Percentiles rank a stretch among this genome's conserved stretches.
These are phyloP conservation scores for Strobilomyces dryophilus DNA, from an alignment of 768 basidiomycete species.

Conservation along the genomic window DNA sequence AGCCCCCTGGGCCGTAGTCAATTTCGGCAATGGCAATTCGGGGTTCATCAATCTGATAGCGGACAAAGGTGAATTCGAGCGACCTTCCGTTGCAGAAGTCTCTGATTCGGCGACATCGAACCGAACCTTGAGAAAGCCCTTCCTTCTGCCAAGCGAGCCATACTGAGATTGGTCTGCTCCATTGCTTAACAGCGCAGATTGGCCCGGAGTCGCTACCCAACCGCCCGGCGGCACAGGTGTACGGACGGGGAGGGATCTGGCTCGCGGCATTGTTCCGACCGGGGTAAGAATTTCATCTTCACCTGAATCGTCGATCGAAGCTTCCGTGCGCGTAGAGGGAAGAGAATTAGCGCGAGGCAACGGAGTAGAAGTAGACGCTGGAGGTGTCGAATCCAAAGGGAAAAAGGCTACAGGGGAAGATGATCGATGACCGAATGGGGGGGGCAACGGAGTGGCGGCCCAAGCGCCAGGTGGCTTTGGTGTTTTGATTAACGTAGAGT, in stretches of 20 bases:
- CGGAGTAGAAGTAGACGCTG: slow-evolving; percentile 25
- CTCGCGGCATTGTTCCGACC: slow-evolving; percentile 44
- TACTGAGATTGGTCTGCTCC: slow-evolving; percentile 27
- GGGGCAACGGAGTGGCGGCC: slow-evolving; percentile 36
- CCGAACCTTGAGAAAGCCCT: slow-evolving; percentile 66
- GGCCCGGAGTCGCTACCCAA: slow-evolving; percentile 57
- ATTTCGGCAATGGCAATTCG: slow-evolving; percentile 13
- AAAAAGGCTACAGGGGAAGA: slow-evolving; percentile 18
- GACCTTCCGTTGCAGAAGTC: slow-evolving; percentile 29
- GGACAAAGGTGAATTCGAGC: slow-evolving; percentile 22
- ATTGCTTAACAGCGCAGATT: slow-evolving; percentile 18
- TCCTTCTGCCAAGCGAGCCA: slow-evolving; percentile 38
- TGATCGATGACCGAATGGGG: slow-evolving; percentile 10
- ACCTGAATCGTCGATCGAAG: slow-evolving; percentile 10
- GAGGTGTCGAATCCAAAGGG: slow-evolving; percentile 24
- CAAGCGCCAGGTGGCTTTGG: slow-evolving; percentile 46
- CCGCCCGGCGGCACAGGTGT: slow-evolving; percentile 71
- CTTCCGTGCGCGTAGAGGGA: slow-evolving; percentile 15
- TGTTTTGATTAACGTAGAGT: slow-evolving; percentile 38
- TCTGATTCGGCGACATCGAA: slow-evolving; percentile 51
- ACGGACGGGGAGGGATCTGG: slow-evolving; percentile 41
- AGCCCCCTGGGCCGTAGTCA: neutral
- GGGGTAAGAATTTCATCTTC: slow-evolving; percentile 41
- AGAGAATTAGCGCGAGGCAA: slow-evolving; percentile 15
- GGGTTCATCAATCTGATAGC: slow-evolving; percentile 24